Base-by-base conservation (phyloP, 2,329 filamentous ascomycete species). In the Emericellopsis atlantica region DNA sequence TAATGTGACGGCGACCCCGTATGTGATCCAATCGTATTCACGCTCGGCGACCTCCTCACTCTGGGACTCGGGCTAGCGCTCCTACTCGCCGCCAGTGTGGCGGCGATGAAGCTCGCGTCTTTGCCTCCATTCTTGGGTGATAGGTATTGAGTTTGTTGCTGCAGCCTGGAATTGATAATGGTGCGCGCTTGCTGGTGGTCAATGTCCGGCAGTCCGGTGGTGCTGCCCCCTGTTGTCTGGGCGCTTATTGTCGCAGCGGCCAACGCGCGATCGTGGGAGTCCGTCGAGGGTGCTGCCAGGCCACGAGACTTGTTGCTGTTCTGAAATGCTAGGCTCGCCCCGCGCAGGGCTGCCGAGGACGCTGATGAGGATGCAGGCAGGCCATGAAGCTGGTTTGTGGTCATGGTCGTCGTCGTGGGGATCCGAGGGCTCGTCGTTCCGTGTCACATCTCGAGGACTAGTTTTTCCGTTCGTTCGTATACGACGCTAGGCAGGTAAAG, bases 71-170 rank as follows among this genome's bases (percentile, higher is more conserved):
- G 60, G 43, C 64, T 68, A 22, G 62, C 66, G 43, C 57, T 70
- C 5, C 70, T 63, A 46, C 74, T 75, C 22, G 65, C 69, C 14
- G 75, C 73, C 53, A 79, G 66, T 42, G 76, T 79, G 16, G 78
- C 79, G 12, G 62, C 61, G 40, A 65, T 65, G 44, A 63, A 59
- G 74, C 81, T 64, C 6, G 77, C 68, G 36, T 71, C 79, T 44
- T 69, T 70, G 12, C 60, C 51, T 43, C 67, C 66, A 41, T 29
- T 16, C 14, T 33, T 24, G n/a, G 8, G 32, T 15, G 15, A 14
- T 15, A 14, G 32, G 12, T 41, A 33, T 22, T 39, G 34, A 22
- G 31, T 18, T 14, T 52, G 40, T 42, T 56, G 55, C 32, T 49
- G 51, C 43, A 54, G 41, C 34, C 50, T 46, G 29, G 50, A 40